phyloP scores from a whole-genome alignment of 768 basidiomycete species.

The Phlegmacium glaucopus region DNA sequence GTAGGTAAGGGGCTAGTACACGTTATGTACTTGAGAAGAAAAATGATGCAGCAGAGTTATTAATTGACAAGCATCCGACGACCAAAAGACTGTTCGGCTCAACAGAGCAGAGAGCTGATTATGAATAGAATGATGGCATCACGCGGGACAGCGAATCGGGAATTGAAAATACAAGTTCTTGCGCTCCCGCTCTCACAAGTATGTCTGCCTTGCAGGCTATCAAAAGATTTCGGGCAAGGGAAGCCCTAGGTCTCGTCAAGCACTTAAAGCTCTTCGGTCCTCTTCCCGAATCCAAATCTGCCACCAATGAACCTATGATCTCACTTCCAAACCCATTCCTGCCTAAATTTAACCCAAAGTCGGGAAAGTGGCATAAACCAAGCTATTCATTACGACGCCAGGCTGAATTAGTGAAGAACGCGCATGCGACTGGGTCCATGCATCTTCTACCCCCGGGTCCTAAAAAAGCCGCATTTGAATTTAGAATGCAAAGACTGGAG shows the following conservation, averaged over 20 bases:
- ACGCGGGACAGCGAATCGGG: too few species aligned
- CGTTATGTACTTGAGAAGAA: too few species aligned
- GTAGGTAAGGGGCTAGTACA: too few species aligned
- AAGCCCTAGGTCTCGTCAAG: conserved; percentile 35
- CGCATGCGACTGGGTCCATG: conserved; percentile 48
- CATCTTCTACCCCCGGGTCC: conserved; percentile 68
- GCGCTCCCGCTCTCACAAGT: too few species aligned
- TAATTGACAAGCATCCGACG: too few species aligned
- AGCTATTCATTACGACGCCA: conserved; percentile 74
- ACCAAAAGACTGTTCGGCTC: too few species aligned
- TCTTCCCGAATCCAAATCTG: conserved; percentile 25
- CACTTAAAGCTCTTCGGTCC: conserved; percentile 35
- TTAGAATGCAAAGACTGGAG: conserved; percentile 16
- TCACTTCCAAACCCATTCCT: conserved; percentile 68
- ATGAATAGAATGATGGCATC: too few species aligned
- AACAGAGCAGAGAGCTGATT: too few species aligned
- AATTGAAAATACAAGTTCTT: too few species aligned
- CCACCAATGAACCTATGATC: conserved; percentile 13
- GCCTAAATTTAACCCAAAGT: conserved; percentile 53
- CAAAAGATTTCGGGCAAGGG: conserved; percentile 23
- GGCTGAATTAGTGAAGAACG: conserved; percentile 74
- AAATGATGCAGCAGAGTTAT: too few species aligned
- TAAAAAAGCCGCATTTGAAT: conserved; percentile 36
- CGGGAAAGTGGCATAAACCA: conserved; percentile 65
- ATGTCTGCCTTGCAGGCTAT: conserved; percentile 5